phyloP scores from a whole-genome alignment of 345 rosid genomes.

The Streptanthus diversifolius region DNA sequence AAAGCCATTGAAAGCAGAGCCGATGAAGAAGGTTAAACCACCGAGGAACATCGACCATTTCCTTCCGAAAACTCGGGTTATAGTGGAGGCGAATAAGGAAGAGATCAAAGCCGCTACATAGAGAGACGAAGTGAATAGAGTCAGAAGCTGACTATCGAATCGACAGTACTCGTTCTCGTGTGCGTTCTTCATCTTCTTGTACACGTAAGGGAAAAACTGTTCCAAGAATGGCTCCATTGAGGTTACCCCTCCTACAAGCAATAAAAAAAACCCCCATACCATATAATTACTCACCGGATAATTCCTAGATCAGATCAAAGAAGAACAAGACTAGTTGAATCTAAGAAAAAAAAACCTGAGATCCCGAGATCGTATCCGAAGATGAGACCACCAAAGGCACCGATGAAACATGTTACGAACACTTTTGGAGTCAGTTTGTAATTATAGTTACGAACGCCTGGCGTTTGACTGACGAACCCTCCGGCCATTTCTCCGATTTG shows the following conservation, averaged over 20 bases:
- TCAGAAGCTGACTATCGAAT: slow-evolving; percentile 60
- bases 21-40: slow-evolving; percentile 53
- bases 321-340: neutral
- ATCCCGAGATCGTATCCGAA: slow-evolving; percentile 85
- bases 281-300: neutral
- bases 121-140: slow-evolving; percentile 77
- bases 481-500: slow-evolving; percentile 44
- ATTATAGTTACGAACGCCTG: slow-evolving; percentile 39
- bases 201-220: slow-evolving; percentile 59
- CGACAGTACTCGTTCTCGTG: slow-evolving; percentile 64
- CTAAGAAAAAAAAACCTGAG: slow-evolving; percentile 44
- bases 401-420: slow-evolving; percentile 60
- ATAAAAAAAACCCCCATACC: neutral
- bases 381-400: slow-evolving; percentile 82
- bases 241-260: slow-evolving; percentile 68
- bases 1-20: slow-evolving; percentile 58
- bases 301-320: neutral
- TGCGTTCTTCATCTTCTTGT: slow-evolving; percentile 28
- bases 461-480: slow-evolving; percentile 38
- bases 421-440: slow-evolving; percentile 60
- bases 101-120: slow-evolving; percentile 70
- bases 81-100: slow-evolving; percentile 52
- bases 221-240: slow-evolving; percentile 64
- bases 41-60: slow-evolving; percentile 65
- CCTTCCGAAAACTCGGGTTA: slow-evolving; percentile 59